A percentile compares a stretch with the other conserved stretches of the same genome.
Evolutionary conservation across 345 rosid species (phyloP).

Genomic region (Euphorbia peplus): DNA sequence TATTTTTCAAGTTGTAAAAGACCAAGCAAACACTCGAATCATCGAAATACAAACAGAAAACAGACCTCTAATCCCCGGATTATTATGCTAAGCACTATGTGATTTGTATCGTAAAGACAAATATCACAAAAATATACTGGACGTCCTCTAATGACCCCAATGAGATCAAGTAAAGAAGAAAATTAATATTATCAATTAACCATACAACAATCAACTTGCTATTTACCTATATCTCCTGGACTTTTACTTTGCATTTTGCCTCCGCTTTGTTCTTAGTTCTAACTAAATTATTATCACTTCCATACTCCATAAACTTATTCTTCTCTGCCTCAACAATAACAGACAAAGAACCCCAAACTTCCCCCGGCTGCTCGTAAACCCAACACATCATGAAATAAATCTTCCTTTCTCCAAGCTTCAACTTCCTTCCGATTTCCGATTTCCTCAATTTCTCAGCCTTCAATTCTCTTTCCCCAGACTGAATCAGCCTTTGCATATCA

Average conservation of each 20-base stretch:
- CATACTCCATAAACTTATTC: constrained; percentile 32
- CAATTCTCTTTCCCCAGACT: constrained; percentile 47
- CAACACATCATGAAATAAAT: constrained; percentile 81
- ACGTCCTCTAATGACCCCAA: too few species aligned
- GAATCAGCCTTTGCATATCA: constrained; percentile 73
- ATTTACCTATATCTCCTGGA: constrained; percentile 55
- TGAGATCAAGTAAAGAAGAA: too few species aligned
- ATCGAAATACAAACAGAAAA: too few species aligned
- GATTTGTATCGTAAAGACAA: too few species aligned
- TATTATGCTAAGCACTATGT: too few species aligned
- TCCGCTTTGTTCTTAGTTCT: constrained; percentile 26
- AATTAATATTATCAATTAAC: too few species aligned
- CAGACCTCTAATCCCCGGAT: constrained; percentile 55
- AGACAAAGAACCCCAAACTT: constrained; percentile 58
- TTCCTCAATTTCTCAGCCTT: constrained; percentile 36
- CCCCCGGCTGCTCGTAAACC: constrained; percentile 72
- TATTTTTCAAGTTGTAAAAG: too few species aligned
- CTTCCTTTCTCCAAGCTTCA: constrained; percentile 75
- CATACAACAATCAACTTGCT: neutral
- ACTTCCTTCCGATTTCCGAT: constrained; percentile 52
- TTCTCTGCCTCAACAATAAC: constrained; percentile 54
- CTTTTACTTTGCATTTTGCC: constrained; percentile 38
- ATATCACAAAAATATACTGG: too few species aligned
- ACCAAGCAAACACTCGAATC: too few species aligned
- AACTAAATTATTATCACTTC: constrained; percentile 17